These are phyloP conservation scores for Suillus lakei DNA, from an alignment of 768 basidiomycete species.

Conservation along the genomic window DNA sequence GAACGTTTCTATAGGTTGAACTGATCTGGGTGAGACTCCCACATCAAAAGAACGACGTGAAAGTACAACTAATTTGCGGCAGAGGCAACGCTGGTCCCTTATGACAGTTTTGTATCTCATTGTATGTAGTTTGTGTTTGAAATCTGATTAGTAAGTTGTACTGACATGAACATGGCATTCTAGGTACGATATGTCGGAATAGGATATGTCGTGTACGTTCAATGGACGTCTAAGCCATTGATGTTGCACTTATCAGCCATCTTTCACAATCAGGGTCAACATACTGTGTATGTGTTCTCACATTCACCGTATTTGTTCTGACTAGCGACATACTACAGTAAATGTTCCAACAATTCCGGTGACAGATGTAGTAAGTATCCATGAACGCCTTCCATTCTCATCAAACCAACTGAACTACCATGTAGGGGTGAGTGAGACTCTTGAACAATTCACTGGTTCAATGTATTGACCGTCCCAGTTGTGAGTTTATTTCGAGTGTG, in stretches of 20 bases:
- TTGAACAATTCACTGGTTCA: background rate
- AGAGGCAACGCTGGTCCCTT: background rate
- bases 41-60: background rate
- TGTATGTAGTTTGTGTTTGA: background rate
- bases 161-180: background rate
- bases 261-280: background rate
- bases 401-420: background rate
- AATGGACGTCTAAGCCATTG: background rate
- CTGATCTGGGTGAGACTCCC: background rate
- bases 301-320: background rate
- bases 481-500: background rate
- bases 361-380: background rate
- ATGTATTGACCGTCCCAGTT: background rate
- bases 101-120: background rate
- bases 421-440: background rate
- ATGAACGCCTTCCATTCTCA: background rate
- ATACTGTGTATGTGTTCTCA: background rate
- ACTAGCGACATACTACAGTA: background rate
- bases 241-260: background rate
- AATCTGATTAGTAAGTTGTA: too few relatives aligned
- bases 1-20: background rate
- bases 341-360: background rate
- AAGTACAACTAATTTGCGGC: background rate
- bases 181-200: background rate
- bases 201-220: too few relatives aligned